Base-by-base conservation (phyloP, 495 filamentous ascomycete species). In the Daldinia concentrica region DNA sequence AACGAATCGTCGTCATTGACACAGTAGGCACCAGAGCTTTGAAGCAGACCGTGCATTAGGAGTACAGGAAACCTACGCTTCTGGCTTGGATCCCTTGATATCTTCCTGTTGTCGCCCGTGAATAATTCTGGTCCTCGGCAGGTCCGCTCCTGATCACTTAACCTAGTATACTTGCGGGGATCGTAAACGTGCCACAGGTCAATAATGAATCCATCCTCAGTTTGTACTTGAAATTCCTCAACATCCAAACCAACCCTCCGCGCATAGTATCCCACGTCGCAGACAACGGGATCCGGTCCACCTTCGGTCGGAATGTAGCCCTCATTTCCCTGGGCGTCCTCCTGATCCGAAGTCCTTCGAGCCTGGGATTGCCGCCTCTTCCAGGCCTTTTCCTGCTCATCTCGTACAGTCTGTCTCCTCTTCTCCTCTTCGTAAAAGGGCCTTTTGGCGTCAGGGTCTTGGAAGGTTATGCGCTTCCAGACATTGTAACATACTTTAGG, bases 141-240 rank as follows among this genome's bases (percentile, higher is more conserved):
- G 12, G 79, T 65, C 17, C 84, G 73, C 22, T 83, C 74, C 26
- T 81, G 70, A 39, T 79, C 77, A 6, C 77, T 57, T 3, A 81
- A 58, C 0, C 82, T 82, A 1, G 80, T 82, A 72, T 92, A 90
- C 62, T 95, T 91, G 58, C 84, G 84, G 0, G 95, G 95, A 62
- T 97, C 90, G 77, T 93, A 98, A 34, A 98, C 83, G 77, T 98
- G 95, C 89, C 91, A 95, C 1, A 98, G 82, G 17, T 89, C 86
- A 62, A 98, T 90, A 67, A 98, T 87, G 76, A 97, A 98, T 4
- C 95, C 95, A 74, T 98, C 95, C 78, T 98, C 95, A 0, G 95
- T 98, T 78, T 97, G 89, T 0, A 98, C 93, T 37, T 91, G 83
- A 74, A 91, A 93, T 22, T 86, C 86, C 74, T 98, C 95, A 17